Evolutionary conservation across 495 filamentous ascomycete species (phyloP).

Genomic region (Rhypophila decipiens): DNA sequence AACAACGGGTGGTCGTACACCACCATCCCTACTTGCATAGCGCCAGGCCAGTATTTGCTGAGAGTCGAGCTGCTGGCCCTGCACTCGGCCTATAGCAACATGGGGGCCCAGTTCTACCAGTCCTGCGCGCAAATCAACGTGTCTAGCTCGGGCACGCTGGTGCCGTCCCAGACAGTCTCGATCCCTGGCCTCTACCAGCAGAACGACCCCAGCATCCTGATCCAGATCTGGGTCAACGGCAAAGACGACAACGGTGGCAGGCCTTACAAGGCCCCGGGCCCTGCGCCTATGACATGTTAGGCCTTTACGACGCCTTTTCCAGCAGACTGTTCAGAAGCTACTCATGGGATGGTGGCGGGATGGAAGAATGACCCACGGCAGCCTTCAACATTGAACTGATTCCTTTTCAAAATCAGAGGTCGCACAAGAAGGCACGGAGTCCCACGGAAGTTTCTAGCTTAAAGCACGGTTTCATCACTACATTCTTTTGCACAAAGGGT

Average conservation of each 20-base stretch:
- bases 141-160: not conserved
- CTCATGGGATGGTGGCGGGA: not conserved
- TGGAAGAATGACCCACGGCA: not conserved
- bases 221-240: constrained; percentile 9
- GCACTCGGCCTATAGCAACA: constrained; percentile 5
- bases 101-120: constrained; percentile 11
- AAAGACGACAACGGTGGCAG: constrained; percentile 1
- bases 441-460: too few species aligned
- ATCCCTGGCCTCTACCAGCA: constrained; percentile 5
- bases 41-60: constrained; percentile 6
- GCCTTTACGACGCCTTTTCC: too few species aligned
- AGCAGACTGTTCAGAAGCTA: too few species aligned
- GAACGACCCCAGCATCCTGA: constrained; percentile 6
- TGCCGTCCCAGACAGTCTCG: constrained; percentile 2
- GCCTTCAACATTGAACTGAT: too few species aligned
- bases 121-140: constrained; percentile 9
- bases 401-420: too few species aligned
- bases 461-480: too few species aligned
- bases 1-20: constrained; percentile 11
- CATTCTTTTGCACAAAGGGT: too few species aligned
- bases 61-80: constrained; percentile 6
- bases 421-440: too few species aligned
- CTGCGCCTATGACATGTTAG: constrained; percentile 4
- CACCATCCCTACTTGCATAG: constrained; percentile 6
- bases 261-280: constrained; percentile 6